Percentiles rank a stretch among this genome's conserved stretches.
phyloP scores from a whole-genome alignment of 1,284 basidiomycete genomes.

The Papiliotrema laurentii region DNA sequence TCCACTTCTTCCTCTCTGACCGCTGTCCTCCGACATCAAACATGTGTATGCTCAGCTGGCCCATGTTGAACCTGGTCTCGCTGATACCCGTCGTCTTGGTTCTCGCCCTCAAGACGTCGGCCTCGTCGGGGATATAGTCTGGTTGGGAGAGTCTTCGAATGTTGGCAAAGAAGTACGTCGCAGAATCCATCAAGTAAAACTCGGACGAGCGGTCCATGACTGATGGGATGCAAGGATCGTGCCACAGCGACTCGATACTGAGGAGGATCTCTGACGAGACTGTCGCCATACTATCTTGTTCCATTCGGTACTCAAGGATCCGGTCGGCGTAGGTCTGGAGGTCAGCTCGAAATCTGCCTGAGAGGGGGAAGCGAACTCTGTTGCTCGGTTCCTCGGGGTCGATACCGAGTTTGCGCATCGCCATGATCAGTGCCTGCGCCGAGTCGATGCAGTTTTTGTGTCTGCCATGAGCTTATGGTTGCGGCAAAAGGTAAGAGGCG shows the following conservation, averaged over 20 bases:
- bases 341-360: background rate
- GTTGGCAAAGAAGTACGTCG: conserved; percentile 85
- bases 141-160: conserved; percentile 73
- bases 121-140: conserved; percentile 80
- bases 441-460: conserved; percentile 73
- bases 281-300: conserved; percentile 44
- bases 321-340: conserved; percentile 49
- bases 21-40: conserved; percentile 92
- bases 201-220: conserved; percentile 83
- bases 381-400: conserved; percentile 76
- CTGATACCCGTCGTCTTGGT: conserved; percentile 90
- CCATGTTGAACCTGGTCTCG: conserved; percentile 66
- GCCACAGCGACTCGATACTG: conserved; percentile 79
- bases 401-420: conserved; percentile 83
- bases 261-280: conserved; percentile 59
- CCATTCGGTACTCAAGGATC: conserved; percentile 52
- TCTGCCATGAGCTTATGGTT: conserved; percentile 19
- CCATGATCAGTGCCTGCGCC: conserved; percentile 80
- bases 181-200: conserved; percentile 96
- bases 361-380: conserved; percentile 49
- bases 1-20: conserved; percentile 93
- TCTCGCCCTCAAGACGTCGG: conserved; percentile 81
- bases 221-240: conserved; percentile 79
- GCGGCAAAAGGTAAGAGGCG: background rate
- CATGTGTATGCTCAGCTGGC: conserved; percentile 60